Percentiles rank a stretch among this genome's conserved stretches.
Evolutionary conservation across 768 basidiomycete species (phyloP).

Genomic region (Pleurotus platypus): DNA sequence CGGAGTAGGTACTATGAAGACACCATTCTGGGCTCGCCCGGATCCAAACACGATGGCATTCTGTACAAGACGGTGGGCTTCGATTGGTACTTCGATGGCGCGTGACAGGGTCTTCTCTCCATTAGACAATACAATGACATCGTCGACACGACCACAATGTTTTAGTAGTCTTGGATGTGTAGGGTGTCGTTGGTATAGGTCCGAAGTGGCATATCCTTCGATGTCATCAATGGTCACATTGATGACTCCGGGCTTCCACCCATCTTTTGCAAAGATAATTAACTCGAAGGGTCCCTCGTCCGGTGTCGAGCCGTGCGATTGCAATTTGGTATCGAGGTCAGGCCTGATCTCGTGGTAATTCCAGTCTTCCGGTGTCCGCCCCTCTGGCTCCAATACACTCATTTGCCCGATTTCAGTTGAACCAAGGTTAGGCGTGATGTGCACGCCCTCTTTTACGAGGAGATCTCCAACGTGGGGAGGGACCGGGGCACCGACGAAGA

Average conservation of each 20-base stretch:
- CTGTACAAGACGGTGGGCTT: constrained; percentile 12
- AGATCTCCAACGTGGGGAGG: not conserved
- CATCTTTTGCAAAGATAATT: not conserved
- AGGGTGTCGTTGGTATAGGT: constrained; percentile 22
- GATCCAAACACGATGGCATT: constrained; percentile 38
- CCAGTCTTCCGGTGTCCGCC: not conserved
- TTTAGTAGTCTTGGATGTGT: constrained; percentile 16
- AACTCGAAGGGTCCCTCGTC: not conserved
- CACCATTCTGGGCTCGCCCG: constrained; percentile 24
- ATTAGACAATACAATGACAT: constrained; percentile 17
- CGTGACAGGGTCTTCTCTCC: constrained; percentile 14
- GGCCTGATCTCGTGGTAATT: not conserved
- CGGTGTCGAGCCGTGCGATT: not conserved
- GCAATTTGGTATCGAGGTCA: not conserved
- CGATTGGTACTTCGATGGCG: not conserved
- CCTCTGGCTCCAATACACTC: not conserved
- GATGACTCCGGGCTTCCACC: not conserved
- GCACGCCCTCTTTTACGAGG: not conserved
- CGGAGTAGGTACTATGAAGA: constrained; percentile 25
- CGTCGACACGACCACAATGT: constrained; percentile 18
- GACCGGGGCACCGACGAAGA: not conserved
- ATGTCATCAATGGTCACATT: constrained; percentile 10
- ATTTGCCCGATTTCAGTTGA: not conserved
- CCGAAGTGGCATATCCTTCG: constrained; percentile 17
- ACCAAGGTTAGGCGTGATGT: not conserved